A percentile compares a stretch with the other conserved stretches of the same genome.
Evolutionary conservation across 139 green algal species (phyloP).

Genomic region (Auxenochlorella protothecoides): DNA sequence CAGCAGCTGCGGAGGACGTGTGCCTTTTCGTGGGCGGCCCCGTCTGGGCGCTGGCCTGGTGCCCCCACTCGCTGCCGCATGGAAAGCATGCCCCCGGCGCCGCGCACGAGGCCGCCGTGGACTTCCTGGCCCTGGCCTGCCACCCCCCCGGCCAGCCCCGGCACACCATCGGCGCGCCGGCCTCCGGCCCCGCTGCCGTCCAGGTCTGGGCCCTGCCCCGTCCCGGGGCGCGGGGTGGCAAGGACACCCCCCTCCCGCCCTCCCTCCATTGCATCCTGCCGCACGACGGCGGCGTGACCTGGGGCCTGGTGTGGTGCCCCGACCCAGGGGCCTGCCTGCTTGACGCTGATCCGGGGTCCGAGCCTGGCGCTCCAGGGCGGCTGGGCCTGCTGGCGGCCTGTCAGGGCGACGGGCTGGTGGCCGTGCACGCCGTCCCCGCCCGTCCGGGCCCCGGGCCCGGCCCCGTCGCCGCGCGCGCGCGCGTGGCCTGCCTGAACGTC

Average conservation of each 20-base stretch:
- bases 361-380: not conserved
- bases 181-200: slow-evolving; percentile 21
- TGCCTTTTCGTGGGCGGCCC: not conserved
- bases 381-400: slow-evolving; percentile 46
- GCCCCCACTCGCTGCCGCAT: slow-evolving; percentile 9
- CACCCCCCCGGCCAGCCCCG: slow-evolving; percentile 15
- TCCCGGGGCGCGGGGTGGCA: too few species aligned
- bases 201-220: slow-evolving; percentile 41
- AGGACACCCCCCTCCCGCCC: not conserved
- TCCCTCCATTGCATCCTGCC: slow-evolving; percentile 10
- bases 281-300: slow-evolving; percentile 41
- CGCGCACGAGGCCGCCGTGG: not conserved
- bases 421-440: slow-evolving; percentile 33
- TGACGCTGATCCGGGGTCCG: not conserved
- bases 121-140: slow-evolving; percentile 33
- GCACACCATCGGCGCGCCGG: slow-evolving; percentile 15
- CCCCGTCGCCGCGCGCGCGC: too few species aligned
- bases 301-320: slow-evolving; percentile 46
- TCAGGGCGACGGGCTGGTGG: slow-evolving; percentile 40
- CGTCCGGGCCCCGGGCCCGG: too few species aligned
- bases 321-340: not conserved
- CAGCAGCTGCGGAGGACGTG: too few species aligned
- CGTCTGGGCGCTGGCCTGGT: slow-evolving; percentile 44
- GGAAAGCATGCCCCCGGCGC: not conserved
- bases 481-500: too few species aligned